Conservation (phyloP, 2,329 filamentous ascomycete genomes). For the Xylariaceae sp. region DNA sequence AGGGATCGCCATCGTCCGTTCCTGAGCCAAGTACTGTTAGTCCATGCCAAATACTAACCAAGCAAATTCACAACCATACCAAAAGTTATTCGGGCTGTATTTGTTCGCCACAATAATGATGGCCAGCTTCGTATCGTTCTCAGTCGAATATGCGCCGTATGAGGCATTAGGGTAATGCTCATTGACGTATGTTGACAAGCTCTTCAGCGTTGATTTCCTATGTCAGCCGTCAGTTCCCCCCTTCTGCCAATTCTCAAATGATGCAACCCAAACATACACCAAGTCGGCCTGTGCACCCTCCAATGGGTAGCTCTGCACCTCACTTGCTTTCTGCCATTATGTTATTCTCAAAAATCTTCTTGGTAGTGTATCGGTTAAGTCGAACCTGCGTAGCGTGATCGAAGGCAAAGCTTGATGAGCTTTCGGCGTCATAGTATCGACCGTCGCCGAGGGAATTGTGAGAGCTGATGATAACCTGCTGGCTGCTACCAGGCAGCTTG, state of each 20-base stretch:
- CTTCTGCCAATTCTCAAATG: not conserved
- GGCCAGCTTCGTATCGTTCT: conserved; percentile 76
- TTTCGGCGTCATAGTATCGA: conserved; percentile 89
- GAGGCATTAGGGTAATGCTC: conserved; percentile 89
- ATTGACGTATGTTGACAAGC: conserved; percentile 73
- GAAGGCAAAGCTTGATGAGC: conserved; percentile 85
- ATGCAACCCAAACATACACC: conserved; percentile 63
- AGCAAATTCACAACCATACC: conserved; percentile 56
- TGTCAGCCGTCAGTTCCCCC: conserved; percentile 29
- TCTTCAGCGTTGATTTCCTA: conserved; percentile 85
- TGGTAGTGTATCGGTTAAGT: conserved; percentile 18
- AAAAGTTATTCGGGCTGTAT: conserved; percentile 98
- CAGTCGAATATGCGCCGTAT: conserved; percentile 81
- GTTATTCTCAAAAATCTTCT: conserved; percentile 20
- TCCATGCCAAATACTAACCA: not conserved
- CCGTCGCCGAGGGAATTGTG: conserved; percentile 82
- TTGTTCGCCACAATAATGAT: conserved; percentile 91
- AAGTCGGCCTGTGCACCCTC: conserved; percentile 80
- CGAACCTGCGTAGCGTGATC: conserved; percentile 79
- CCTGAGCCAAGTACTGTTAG: conserved; percentile 53
- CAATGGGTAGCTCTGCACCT: conserved; percentile 76
- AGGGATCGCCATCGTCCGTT: conserved; percentile 95
- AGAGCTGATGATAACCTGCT: conserved; percentile 83
- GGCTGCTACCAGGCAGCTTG: conserved; percentile 85
- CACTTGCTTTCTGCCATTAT: conserved; percentile 73